Percentiles rank a stretch among this genome's conserved stretches.
phyloP scores from a whole-genome alignment of 768 basidiomycete genomes.

The Cyathus striatus region DNA sequence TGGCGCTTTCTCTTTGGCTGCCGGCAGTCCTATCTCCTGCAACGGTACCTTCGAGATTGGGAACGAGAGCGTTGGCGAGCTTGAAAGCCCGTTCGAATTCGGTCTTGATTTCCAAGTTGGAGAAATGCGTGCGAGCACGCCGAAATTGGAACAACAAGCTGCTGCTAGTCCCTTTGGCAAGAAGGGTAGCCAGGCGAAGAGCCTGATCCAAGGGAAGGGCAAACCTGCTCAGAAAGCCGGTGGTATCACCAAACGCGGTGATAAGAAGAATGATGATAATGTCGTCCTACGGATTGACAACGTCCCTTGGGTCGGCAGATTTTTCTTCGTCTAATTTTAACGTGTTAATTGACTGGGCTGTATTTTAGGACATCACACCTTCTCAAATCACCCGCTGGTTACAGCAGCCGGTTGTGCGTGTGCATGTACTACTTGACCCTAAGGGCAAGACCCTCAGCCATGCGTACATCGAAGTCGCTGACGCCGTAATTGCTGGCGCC shows the following conservation, averaged over 20 bases:
- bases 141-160: conserved; percentile 26
- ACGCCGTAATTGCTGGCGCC: conserved; percentile 56
- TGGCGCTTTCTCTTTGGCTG: conserved; percentile 30
- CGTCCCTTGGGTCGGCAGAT: conserved; percentile 73
- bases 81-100: conserved; percentile 38
- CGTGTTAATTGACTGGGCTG: not conserved
- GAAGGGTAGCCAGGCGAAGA: conserved; percentile 7
- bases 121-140: conserved; percentile 38
- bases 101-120: conserved; percentile 25
- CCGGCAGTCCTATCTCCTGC: conserved; percentile 15
- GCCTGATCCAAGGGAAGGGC: no score
- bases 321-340: not conserved
- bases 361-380: conserved; percentile 74
- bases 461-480: conserved; percentile 72
- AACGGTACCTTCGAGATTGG: conserved; percentile 4
- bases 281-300: conserved; percentile 82
- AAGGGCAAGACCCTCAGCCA: conserved; percentile 84
- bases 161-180: conserved; percentile 4
- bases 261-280: no score
- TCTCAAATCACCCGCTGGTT: conserved; percentile 65
- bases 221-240: no score
- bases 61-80: conserved; percentile 13
- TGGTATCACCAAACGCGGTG: no score
- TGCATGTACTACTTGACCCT: conserved; percentile 74
- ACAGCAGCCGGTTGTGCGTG: conserved; percentile 62